Base-by-base conservation (phyloP, 495 filamentous ascomycete species). In the Aspergillus sclerotioniger region DNA sequence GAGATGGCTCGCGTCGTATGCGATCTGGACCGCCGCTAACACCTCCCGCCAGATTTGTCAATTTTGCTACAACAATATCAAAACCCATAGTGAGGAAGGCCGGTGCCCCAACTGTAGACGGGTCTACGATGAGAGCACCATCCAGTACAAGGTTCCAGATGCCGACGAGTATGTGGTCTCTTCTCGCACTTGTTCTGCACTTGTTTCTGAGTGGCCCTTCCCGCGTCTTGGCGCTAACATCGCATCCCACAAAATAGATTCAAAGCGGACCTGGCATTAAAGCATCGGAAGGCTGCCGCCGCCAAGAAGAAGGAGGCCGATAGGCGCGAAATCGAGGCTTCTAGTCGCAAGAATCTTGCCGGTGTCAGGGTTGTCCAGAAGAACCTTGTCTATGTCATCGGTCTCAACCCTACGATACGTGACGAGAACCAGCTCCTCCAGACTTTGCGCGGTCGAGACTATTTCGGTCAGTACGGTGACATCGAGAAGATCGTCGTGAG, bases 21-120 rank as follows among this genome's bases (percentile, higher is more conserved):
- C 16, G 16, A 13, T 13, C 49, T 16, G 15, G 15, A 8, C n/a
- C 33, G 19, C 41, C 16, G 33, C 62, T 67, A 53, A 67, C 54
- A 25, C 52, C 15, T 0, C 19, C 12, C 13, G 53, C 29, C 67
- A 98, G 93, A 90, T 99, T 67, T 99, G 95, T 72, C 95, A 97
- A 78, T 99, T 99, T 76, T 99, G 95, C 74, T 98, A 89, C 78
- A 96, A 99, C 77, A 98, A 98, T 64, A 94, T 99, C 73, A 93
- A 91, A 72, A 79, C 74, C 58, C 90, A 87, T 57, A 96, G 92
- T 61, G 87, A 96, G 81, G 96, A 96, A 69, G 91, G 91, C 35
- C 79, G 95, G 29, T 99, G 95, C 75, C 95, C 95, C 15, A 96
- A 96, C 67, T 99, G 95, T 73, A 86, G 95, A 67, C 82, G 95